These are phyloP conservation scores for Blastocystis sp. DNA, from an alignment of 352 stramenopile genomes.

Conservation along the genomic window DNA sequence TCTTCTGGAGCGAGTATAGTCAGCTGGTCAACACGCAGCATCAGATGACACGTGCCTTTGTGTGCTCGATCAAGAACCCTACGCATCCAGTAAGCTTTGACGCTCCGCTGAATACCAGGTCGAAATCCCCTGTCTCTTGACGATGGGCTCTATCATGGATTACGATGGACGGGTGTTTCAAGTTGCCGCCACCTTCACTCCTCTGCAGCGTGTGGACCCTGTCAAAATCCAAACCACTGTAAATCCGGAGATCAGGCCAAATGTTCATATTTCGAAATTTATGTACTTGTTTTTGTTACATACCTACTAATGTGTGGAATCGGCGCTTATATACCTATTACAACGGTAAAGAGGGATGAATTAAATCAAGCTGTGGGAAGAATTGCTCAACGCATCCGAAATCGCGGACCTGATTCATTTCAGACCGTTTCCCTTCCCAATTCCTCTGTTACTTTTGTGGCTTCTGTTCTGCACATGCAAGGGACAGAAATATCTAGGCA, in stretches of 20 bases:
- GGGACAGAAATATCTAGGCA: background rate
- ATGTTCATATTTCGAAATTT: conserved; percentile 43
- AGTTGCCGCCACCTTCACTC: conserved; percentile 37
- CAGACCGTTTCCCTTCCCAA: background rate
- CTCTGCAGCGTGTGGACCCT: background rate
- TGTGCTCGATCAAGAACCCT: conserved; percentile 44
- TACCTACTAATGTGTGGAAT: conserved; percentile 18
- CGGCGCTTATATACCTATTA: background rate
- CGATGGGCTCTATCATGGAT: conserved; percentile 51
- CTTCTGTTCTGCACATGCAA: conserved; percentile 10
- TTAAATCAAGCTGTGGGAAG: background rate
- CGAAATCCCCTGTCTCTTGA: conserved; percentile 31
- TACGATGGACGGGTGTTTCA: conserved; percentile 51
- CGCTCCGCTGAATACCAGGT: background rate
- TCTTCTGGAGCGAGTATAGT: conserved; percentile 58
- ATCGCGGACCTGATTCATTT: conserved; percentile 46
- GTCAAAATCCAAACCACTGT: background rate
- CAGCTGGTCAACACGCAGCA: conserved; percentile 48
- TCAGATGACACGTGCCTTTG: conserved; percentile 29
- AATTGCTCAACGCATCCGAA: background rate
- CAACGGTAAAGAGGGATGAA: background rate
- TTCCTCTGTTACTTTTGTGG: background rate
- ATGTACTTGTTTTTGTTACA: conserved; percentile 1
- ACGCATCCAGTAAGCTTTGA: background rate
- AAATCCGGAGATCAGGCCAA: background rate